A percentile compares a stretch with the other conserved stretches of the same genome.
Conservation (phyloP, 331 rosid species). For the Quercus phellos region DNA sequence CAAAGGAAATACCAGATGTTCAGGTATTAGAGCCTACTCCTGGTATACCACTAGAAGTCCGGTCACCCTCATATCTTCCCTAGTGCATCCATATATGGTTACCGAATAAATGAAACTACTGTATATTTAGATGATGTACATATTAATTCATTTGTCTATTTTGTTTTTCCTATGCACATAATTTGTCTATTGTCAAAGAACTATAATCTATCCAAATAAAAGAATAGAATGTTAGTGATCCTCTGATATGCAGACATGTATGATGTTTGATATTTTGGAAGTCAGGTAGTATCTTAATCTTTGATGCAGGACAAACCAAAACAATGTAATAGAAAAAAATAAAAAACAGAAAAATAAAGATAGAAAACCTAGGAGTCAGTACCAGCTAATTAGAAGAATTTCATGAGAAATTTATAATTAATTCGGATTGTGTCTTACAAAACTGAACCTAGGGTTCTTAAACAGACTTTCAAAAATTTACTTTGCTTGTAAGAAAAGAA, state of each 20-base stretch:
- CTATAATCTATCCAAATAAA: background rate
- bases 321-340: too few species aligned
- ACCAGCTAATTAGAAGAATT: too few species aligned
- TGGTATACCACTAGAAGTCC: constrained; percentile 59
- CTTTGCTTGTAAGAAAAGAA: too few species aligned
- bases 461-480: too few species aligned
- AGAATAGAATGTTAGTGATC: background rate
- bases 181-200: background rate
- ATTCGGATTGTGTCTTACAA: too few species aligned
- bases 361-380: too few species aligned
- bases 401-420: too few species aligned
- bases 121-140: constrained; percentile 2
- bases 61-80: constrained; percentile 24
- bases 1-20: constrained; percentile 62
- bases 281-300: too few species aligned
- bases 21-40: constrained; percentile 60
- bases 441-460: too few species aligned
- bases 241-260: background rate
- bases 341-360: too few species aligned
- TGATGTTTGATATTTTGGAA: background rate
- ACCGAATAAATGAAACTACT: background rate
- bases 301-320: too few species aligned
- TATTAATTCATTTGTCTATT: background rate
- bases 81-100: background rate
- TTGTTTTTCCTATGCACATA: background rate